A percentile compares a stretch with the other conserved stretches of the same genome.
Conservation (phyloP, 345 rosid genomes). For the Ceriops tagal region DNA sequence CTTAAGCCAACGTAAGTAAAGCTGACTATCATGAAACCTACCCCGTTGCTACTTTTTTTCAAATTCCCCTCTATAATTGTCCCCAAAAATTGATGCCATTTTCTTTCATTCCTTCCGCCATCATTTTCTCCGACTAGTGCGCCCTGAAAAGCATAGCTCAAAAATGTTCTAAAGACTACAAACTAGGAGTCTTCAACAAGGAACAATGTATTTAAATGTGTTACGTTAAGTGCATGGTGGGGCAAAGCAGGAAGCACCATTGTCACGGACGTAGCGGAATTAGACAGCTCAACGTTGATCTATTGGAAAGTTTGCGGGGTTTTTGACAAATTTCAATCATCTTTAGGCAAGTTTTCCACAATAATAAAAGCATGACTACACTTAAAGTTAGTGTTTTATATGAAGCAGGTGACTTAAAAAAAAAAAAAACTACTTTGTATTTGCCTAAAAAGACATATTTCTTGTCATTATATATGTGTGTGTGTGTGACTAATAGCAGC, state of each 20-base stretch:
- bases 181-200: constrained; percentile 24
- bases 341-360: neutral
- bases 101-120: constrained; percentile 4
- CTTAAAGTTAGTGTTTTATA: too few species aligned
- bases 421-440: too few species aligned
- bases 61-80: constrained; percentile 32
- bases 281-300: constrained; percentile 10
- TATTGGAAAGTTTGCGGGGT: neutral
- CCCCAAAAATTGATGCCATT: neutral
- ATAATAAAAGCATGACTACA: constrained; percentile 10
- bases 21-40: too few species aligned
- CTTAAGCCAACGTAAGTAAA: too few species aligned
- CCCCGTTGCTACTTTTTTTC: constrained; percentile 10
- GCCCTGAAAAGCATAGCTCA: constrained; percentile 17
- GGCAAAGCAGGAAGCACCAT: constrained; percentile 12
- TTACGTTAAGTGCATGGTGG: constrained; percentile 30
- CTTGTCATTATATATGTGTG: too few species aligned
- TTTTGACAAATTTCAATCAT: neutral
- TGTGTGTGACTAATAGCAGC: too few species aligned
- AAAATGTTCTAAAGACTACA: neutral
- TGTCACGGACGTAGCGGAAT: constrained; percentile 27
- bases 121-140: constrained; percentile 17
- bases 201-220: constrained; percentile 17
- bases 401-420: too few species aligned
- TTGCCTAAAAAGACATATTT: too few species aligned